Conservation (phyloP, 1,139 yeast species). For the Protomyces inouyei region DNA sequence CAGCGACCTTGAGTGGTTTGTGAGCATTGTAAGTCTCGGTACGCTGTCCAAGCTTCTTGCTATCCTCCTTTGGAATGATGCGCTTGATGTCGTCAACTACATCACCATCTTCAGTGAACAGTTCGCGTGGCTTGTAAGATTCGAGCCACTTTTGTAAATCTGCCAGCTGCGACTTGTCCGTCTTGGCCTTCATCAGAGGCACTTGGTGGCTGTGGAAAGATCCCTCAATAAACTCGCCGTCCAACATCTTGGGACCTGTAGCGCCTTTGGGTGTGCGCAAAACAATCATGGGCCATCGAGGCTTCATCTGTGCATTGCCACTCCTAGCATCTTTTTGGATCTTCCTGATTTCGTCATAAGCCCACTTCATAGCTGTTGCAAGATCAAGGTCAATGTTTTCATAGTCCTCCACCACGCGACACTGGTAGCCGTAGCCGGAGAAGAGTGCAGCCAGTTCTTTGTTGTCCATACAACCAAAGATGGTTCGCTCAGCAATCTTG, state of each 20-base stretch:
- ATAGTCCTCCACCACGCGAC: conserved; percentile 32
- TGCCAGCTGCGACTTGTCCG: conserved; percentile 31
- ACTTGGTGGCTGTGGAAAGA: conserved; percentile 34
- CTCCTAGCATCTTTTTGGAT: conserved; percentile 33
- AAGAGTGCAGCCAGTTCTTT: conserved; percentile 32
- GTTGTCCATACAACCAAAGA: conserved; percentile 33
- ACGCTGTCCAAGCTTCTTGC: conserved; percentile 32
- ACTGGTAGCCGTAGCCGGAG: conserved; percentile 34
- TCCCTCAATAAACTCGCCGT: conserved; percentile 33
- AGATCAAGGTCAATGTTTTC: conserved; percentile 30
- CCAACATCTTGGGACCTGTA: conserved; percentile 33
- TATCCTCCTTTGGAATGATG: conserved; percentile 30
- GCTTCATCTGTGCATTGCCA: conserved; percentile 32
- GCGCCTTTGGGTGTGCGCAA: conserved; percentile 34
- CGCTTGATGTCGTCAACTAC: conserved; percentile 30
- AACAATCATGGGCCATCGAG: conserved; percentile 34
- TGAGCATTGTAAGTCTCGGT: conserved; percentile 32
- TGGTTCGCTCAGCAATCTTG: conserved; percentile 34
- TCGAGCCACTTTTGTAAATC: conserved; percentile 32
- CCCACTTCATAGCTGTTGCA: conserved; percentile 33
- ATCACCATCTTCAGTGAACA: conserved; percentile 31
- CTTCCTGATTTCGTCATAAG: conserved; percentile 30
- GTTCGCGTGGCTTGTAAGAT: conserved; percentile 30
- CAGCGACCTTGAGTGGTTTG: conserved; percentile 31
- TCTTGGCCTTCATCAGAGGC: conserved; percentile 33